Evolutionary conservation across 805 yeast species (phyloP), one percentile per base, ranked within the genome.

Genomic region (Danielia oregonensis): DNA sequence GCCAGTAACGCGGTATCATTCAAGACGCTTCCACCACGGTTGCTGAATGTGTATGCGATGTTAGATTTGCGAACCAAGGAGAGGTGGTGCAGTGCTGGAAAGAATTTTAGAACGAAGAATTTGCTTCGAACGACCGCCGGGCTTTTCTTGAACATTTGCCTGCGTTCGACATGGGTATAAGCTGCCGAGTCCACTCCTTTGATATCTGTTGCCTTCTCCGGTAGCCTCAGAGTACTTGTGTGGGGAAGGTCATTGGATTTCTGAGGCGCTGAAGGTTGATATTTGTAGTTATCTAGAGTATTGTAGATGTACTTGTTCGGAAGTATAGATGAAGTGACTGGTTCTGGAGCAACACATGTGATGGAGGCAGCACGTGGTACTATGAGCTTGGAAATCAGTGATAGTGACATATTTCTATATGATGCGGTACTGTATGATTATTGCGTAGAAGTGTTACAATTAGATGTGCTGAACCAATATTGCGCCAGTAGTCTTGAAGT

Each of bases 1-100:
- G 39, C 40, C 24, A 49, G 60, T 12, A 65, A 49, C 2, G 13
- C 24, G 1, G 38, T 14, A 39, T 54, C 52, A 37, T 66, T 66
- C 19, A 64, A 40, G 6, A 46, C 45, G 25, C 36, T 51, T 3
- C 61, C 51, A 3, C 56, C 54, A n/a, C 33, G 42, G 35, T 61
- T 56, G 26, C 59, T 52, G 43, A 60, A 59, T 3, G 58, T 56
- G 33, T 58, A 56, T 9, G 72, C 65, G 23, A 67, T 46, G 33
- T 57, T 63, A 8, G 71, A 64, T 41, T 66, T 66, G 25, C 71
- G 51, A 26, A 48, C 50, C 26, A 30, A n/a, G 10, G 59, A 43
- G 5, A 61, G 28, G 28, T 43, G 43, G 43, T 63, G 69, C 26
- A 30, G 28, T 4, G 37, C 40, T 4, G 70, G 70, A 9, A 56